These are phyloP conservation scores for Alternaria consortialis DNA, from an alignment of 2,329 filamentous ascomycete species.

Conservation along the genomic window DNA sequence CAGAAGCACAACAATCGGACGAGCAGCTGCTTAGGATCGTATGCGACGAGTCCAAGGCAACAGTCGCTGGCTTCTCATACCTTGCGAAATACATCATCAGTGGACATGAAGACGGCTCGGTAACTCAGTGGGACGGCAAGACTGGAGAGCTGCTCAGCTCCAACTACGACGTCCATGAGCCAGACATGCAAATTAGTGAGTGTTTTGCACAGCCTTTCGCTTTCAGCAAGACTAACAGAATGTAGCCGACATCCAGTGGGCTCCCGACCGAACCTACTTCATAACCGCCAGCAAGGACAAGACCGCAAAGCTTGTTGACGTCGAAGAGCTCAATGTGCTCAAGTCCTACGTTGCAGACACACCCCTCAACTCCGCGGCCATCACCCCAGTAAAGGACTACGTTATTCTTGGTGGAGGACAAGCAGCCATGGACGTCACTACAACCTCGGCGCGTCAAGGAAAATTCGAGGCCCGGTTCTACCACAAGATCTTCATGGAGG, in stretches of 20 bases:
- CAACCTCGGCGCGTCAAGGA: conserved; percentile 90
- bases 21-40: conserved; percentile 88
- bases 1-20: conserved; percentile 82
- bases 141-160: conserved; percentile 82
- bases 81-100: conserved; percentile 95
- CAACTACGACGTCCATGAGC: conserved; percentile 84
- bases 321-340: conserved; percentile 85
- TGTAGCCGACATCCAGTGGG: conserved; percentile 92
- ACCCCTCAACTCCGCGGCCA: conserved; percentile 92
- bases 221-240: conserved; percentile 64
- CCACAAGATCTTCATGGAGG: conserved; percentile 99
- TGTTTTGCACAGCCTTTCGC: not conserved
- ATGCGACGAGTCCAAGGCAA: conserved; percentile 91
- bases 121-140: conserved; percentile 93
- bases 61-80: conserved; percentile 96
- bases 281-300: conserved; percentile 99
- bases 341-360: conserved; percentile 95
- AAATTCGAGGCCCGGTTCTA: conserved; percentile 99
- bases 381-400: conserved; percentile 95
- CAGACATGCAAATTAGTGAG: conserved; percentile 76
- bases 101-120: conserved; percentile 93
- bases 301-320: conserved; percentile 88
- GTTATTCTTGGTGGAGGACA: conserved; percentile 98
- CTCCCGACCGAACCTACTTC: conserved; percentile 93
- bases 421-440: conserved; percentile 98